Evolutionary conservation across 257 asterid species (phyloP), one percentile per base, ranked within the genome.

Genomic region (Nicotiana otophora): DNA sequence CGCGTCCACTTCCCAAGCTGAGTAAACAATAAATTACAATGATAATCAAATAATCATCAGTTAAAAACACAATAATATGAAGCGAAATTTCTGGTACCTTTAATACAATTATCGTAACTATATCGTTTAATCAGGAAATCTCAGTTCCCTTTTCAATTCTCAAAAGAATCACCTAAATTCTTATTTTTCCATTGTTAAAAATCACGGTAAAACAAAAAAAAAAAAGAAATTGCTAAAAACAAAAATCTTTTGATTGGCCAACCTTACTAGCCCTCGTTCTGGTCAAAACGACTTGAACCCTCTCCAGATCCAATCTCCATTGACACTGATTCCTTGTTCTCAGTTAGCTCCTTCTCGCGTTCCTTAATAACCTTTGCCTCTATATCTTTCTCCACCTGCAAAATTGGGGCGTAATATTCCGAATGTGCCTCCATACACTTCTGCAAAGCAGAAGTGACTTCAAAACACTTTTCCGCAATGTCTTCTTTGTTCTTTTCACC

Each of bases 371-470:
- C 94, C 83, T 88, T 92, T 54, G 87, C 93, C 80, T 91, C 90
- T 0, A 91, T 91, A 9, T 86, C 91, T 85, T 90, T 90, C 87
- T 91, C 95, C 2, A 94, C 97, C 87, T 80, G 81, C 90, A 94
- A 83, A 57, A 94, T 82, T 0, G 97, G 97, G 0, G 86, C 93
- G 60, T 92, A 94, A 34, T 94, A 89, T 80, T 93, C 97, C 4
- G 92, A 82, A 84, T 94, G 90, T 57, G 87, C 95, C 81, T 92
- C 93, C 98, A 94, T 92, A 85, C 98, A 94, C 84, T 91, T 90
- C 86, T 84, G 91, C 68, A 94, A 87, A 81, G 89, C 82, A 63
- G 84, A 57, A 34, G 97, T 91, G 0, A 81, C 90, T 84, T 89
- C 83, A 51, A 85, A 85, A 64, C 98, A 92, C 86, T 88, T 92